phyloP scores from a whole-genome alignment of 1,284 basidiomycete genomes.

The Fistulina hepatica region DNA sequence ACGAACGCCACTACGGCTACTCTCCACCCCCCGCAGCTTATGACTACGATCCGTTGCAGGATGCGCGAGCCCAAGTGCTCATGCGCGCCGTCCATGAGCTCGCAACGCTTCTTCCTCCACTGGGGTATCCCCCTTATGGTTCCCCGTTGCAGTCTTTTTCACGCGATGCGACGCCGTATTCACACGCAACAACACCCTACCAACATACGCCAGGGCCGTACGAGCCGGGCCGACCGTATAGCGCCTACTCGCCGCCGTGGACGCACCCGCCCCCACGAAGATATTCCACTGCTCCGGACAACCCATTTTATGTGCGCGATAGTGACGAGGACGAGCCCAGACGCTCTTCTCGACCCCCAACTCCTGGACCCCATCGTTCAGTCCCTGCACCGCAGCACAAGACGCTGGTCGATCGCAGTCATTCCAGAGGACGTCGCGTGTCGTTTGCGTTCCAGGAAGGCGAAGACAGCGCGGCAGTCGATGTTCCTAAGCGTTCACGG shows the following conservation, averaged over 20 bases:
- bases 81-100: no score
- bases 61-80: constrained; percentile 1
- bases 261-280: no score
- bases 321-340: no score
- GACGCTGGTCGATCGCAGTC: constrained; percentile 11
- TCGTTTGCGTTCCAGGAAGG: constrained; percentile 4
- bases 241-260: constrained; percentile 9
- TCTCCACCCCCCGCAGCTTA: neutral
- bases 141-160: no score
- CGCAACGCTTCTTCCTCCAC: no score
- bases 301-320: no score
- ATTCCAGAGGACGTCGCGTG: constrained; percentile 12
- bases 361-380: no score
- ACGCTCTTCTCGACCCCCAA: no score
- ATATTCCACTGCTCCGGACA: no score
- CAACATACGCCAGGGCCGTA: constrained; percentile 5
- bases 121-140: no score
- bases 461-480: neutral
- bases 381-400: neutral
- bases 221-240: constrained; percentile 8
- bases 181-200: constrained; percentile 9
- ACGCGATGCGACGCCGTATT: constrained; percentile 2
- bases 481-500: no score
- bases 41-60: constrained; percentile 1
- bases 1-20: neutral